A percentile compares a stretch with the other conserved stretches of the same genome.
phyloP scores from a whole-genome alignment of 1,284 basidiomycete species.

The Ceratobasidium theobromae region DNA sequence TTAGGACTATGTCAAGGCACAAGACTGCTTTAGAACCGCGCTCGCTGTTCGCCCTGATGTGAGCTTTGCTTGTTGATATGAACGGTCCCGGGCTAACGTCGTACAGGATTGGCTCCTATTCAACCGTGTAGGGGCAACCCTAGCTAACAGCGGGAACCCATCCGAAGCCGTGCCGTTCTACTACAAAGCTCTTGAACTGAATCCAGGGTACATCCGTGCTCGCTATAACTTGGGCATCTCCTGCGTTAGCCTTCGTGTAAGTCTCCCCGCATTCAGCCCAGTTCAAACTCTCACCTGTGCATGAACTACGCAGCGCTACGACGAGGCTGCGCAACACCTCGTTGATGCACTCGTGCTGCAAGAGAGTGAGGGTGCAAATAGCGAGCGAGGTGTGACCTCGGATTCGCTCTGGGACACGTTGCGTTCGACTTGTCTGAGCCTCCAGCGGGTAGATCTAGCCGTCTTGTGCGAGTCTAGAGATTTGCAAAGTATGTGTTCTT shows the following conservation, averaged over 20 bases:
- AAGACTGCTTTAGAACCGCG: conserved; percentile 93
- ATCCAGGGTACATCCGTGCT: conserved; percentile 92
- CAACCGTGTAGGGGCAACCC: conserved; percentile 94
- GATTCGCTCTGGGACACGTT: conserved; percentile 82
- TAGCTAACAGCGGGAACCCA: conserved; percentile 87
- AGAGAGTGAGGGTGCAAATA: conserved; percentile 66
- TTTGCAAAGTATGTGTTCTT: conserved; percentile 60
- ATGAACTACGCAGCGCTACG: conserved; percentile 61
- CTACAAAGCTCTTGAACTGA: conserved; percentile 83
- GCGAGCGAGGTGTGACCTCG: conserved; percentile 66
- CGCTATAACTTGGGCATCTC: conserved; percentile 89
- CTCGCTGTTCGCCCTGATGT: conserved; percentile 86
- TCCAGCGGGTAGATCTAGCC: conserved; percentile 73
- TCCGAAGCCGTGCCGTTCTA: conserved; percentile 89
- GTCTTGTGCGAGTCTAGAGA: conserved; percentile 67
- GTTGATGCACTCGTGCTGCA: conserved; percentile 84
- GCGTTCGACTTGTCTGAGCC: conserved; percentile 74
- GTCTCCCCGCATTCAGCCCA: conserved; percentile 39
- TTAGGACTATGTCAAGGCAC: conserved; percentile 86
- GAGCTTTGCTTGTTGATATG: conserved; percentile 39
- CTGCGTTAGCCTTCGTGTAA: conserved; percentile 79
- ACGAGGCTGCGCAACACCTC: conserved; percentile 81
- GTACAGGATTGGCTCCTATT: conserved; percentile 90
- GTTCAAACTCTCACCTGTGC: not conserved
- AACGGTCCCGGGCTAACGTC: not conserved